These are phyloP conservation scores for Cyberlindnera galapagoensis DNA, from an alignment of 805 yeast species.

Conservation along the genomic window DNA sequence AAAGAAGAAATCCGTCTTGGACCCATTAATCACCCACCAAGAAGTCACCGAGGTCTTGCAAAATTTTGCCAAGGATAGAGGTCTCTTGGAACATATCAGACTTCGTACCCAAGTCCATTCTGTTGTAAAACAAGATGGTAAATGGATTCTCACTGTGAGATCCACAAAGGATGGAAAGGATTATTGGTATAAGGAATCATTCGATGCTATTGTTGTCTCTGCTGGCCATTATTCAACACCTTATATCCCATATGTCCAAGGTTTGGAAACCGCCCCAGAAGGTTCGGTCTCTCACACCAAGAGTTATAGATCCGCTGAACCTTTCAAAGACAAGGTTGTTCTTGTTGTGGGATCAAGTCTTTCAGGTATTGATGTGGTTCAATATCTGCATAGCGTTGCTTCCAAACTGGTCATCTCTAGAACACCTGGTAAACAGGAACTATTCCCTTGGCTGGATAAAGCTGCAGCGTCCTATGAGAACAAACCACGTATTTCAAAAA, in stretches of 20 bases:
- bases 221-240: slow-evolving; percentile 57
- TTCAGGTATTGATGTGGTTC: slow-evolving; percentile 37
- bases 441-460: slow-evolving; percentile 5
- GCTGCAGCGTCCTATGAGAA: slow-evolving; percentile 5
- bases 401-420: slow-evolving; percentile 46
- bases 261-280: slow-evolving; percentile 35
- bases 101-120: slow-evolving; percentile 10
- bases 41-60: slow-evolving; percentile 3
- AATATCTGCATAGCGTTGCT: slow-evolving; percentile 29
- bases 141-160: slow-evolving; percentile 29
- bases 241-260: slow-evolving; percentile 41
- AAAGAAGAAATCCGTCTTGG: not conserved
- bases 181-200: slow-evolving; percentile 37
- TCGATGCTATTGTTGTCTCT: slow-evolving; percentile 52
- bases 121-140: slow-evolving; percentile 7
- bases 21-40: slow-evolving; percentile 3
- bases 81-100: slow-evolving; percentile 1
- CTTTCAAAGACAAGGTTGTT: slow-evolving; percentile 34
- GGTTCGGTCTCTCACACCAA: slow-evolving; percentile 24
- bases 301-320: slow-evolving; percentile 33
- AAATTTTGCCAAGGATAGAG: slow-evolving; percentile 2
- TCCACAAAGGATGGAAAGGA: slow-evolving; percentile 3
- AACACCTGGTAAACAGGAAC: slow-evolving; percentile 4
- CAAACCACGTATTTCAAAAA: slow-evolving; percentile 3
- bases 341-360: slow-evolving; percentile 38